Conservation (phyloP, 2,329 filamentous ascomycete species). For the Tothia fuscella region DNA sequence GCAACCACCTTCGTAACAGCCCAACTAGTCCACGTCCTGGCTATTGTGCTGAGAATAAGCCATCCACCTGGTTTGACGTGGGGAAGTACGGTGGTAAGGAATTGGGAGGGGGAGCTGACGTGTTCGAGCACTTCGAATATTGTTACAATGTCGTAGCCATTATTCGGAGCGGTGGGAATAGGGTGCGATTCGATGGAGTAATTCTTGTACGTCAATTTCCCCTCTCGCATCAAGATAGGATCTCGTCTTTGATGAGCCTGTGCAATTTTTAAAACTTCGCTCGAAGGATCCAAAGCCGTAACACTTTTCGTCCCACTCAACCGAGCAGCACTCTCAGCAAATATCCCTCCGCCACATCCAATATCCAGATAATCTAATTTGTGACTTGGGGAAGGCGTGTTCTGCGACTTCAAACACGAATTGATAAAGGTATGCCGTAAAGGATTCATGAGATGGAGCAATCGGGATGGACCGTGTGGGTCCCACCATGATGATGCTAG, state of each 20-base stretch:
- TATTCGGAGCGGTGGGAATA: slow-evolving; percentile 12
- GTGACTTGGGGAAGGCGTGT: slow-evolving; percentile 14
- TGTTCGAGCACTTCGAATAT: slow-evolving; percentile 96
- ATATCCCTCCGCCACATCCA: slow-evolving; percentile 92
- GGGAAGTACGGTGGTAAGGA: slow-evolving; percentile 57
- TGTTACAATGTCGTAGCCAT: slow-evolving; percentile 65
- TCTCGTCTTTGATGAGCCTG: slow-evolving; percentile 63
- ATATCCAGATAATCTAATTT: slow-evolving; percentile 72
- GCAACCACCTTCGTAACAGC: slow-evolving; percentile 85
- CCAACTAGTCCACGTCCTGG: slow-evolving; percentile 79
- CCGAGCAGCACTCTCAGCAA: slow-evolving; percentile 75
- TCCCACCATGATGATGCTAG: slow-evolving; percentile 97
- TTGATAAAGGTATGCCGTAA: slow-evolving; percentile 86
- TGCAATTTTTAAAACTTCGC: slow-evolving; percentile 63
- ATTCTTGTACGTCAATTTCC: slow-evolving; percentile 57
- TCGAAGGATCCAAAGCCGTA: slow-evolving; percentile 66
- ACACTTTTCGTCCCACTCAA: slow-evolving; percentile 51
- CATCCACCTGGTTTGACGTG: slow-evolving; percentile 86
- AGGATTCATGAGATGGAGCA: slow-evolving; percentile 96
- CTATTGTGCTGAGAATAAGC: slow-evolving; percentile 86
- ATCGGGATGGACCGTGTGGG: slow-evolving; percentile 77
- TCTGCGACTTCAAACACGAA: slow-evolving; percentile 45
- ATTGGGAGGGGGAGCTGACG: slow-evolving; percentile 61
- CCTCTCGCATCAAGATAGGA: slow-evolving; percentile 48
- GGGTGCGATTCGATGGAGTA: slow-evolving; percentile 62